Evolutionary conservation across 192 early-diverging fungal genomes (phyloP), one percentile per base, ranked within the genome.

Genomic region (Podila minutissima): DNA sequence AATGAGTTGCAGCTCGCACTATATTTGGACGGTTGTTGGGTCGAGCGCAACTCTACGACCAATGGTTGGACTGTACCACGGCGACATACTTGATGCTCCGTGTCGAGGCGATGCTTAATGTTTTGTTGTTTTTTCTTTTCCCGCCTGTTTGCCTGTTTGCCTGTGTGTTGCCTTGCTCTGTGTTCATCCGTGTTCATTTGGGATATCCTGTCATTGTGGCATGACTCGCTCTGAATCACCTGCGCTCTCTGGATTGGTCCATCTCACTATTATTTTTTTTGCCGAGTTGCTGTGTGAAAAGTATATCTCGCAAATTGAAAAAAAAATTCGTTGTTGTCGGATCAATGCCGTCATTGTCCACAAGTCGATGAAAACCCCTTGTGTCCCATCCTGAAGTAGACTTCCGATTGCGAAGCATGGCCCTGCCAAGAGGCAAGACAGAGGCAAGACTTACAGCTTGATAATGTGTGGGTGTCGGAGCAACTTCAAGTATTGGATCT

Each of bases 401-500:
- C 15, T 46, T 13, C 41, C 41, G 41, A 46, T 46, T 46, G 41
- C 41, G 12, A 17, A 46, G 41, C 15, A 3, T 46, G 13, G 41
- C 15, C 15, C 15, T 46, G 41, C 12, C 41, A 46, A 46, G 9
- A 37, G 41, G 0, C 41, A 46, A 46, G 41, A 46, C 35, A 10
- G 35, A 15, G 17, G n/a, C 20, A 22, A 46, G 35, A 72, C 83
- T 86, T 89, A 97, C 85, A 99, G 88, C 87, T 99, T 99, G 85
- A 98, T 98, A 70, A 98, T 99, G 82, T 99, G 98, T 50, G 97
- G 96, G 78, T 99, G 98, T 67, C 97, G 91, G 33, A 99, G 87
- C 62, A 97, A 85, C 78, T 96, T 96, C 31, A 98, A 86, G 76
- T 97, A 98, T 79, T 96, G 97, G 84, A 99, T 97, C 88, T 99